Conservation (phyloP, 352 stramenopile species). For the Thalassiosira hispida region DNA sequence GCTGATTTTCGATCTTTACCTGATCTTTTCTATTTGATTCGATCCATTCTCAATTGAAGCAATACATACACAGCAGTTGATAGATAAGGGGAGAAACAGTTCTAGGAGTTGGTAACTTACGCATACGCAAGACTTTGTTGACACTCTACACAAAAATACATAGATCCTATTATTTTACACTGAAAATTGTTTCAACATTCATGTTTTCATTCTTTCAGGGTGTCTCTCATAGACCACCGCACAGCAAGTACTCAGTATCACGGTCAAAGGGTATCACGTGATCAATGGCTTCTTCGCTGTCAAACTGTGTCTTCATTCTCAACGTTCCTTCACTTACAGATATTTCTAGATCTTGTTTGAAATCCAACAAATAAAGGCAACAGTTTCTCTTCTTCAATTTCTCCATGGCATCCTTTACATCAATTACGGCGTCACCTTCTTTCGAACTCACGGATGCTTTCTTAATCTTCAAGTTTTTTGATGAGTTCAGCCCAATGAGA, state of each 20-base stretch:
- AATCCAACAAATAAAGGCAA: constrained; percentile 54
- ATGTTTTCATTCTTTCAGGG: background rate
- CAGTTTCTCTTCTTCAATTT: constrained; percentile 51
- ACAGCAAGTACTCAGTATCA: constrained; percentile 32
- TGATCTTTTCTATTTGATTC: too few relatives aligned
- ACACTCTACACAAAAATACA: background rate
- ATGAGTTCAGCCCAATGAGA: constrained; percentile 69
- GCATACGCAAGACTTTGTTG: too few relatives aligned
- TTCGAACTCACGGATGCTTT: constrained; percentile 48
- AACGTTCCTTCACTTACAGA: constrained; percentile 23
- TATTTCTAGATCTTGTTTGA: constrained; percentile 30
- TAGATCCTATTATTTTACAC: too few relatives aligned
- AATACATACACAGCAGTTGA: too few relatives aligned
- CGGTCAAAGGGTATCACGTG: constrained; percentile 12
- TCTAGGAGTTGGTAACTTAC: too few relatives aligned
- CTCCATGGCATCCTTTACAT: constrained; percentile 55
- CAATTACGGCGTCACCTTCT: constrained; percentile 35
- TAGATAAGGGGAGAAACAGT: too few relatives aligned
- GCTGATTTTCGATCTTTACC: too few relatives aligned
- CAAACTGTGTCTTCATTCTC: constrained; percentile 20
- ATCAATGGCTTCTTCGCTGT: constrained; percentile 17
- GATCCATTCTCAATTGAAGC: too few relatives aligned
- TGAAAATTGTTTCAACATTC: too few relatives aligned
- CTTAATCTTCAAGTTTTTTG: constrained; percentile 52
- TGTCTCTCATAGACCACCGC: constrained; percentile 11